These are phyloP conservation scores for Sporothrix curviconia DNA, from an alignment of 2,329 filamentous ascomycete species.

Conservation along the genomic window DNA sequence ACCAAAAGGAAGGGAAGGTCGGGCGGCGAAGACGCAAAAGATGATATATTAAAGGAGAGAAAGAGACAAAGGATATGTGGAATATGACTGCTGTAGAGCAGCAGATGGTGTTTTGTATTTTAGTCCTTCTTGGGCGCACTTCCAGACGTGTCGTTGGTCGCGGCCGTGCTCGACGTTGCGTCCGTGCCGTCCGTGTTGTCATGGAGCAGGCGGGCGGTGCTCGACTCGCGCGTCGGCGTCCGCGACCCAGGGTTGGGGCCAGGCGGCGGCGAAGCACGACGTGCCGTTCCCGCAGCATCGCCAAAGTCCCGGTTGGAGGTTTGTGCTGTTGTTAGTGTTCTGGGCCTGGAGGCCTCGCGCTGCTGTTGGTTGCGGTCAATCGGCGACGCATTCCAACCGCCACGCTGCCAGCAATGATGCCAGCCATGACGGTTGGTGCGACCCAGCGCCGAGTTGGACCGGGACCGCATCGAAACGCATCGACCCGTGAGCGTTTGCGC, in stretches of 20 bases:
- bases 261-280: background rate
- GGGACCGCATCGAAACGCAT: constrained; percentile 51
- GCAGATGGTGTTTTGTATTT: background rate
- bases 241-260: background rate
- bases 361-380: constrained; percentile 44
- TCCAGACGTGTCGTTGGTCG: background rate
- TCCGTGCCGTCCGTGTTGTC: constrained; percentile 8
- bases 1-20: background rate
- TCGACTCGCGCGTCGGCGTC: constrained; percentile 9
- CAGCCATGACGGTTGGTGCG: constrained; percentile 74
- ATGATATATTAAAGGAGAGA: background rate
- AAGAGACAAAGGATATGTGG: background rate
- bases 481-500: constrained; percentile 54
- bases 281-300: background rate
- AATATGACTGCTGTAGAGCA: background rate
- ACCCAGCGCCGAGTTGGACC: constrained; percentile 66
- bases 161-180: background rate
- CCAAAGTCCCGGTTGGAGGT: constrained; percentile 6
- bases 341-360: constrained; percentile 13
- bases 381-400: constrained; percentile 72
- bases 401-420: constrained; percentile 69
- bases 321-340: background rate
- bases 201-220: constrained; percentile 6
- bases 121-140: constrained; percentile 5
- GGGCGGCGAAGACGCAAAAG: background rate